Percentiles rank a stretch among this genome's conserved stretches.
phyloP scores from a whole-genome alignment of 2,329 filamentous ascomycete genomes.

The Claviceps humidiphila region DNA sequence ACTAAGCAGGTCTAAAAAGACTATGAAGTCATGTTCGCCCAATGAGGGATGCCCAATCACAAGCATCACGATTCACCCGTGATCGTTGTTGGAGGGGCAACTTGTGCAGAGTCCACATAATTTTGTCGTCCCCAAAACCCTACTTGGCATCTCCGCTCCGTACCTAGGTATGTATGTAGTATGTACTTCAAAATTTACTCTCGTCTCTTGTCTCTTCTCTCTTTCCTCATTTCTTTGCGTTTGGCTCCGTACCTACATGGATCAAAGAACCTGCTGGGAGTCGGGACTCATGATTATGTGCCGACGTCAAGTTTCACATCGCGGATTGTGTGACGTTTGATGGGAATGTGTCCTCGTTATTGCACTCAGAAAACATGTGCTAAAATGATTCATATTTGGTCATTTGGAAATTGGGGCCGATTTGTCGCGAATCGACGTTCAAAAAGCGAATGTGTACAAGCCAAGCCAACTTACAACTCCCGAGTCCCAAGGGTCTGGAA shows the following conservation, averaged over 20 bases:
- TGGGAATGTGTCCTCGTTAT: neutral
- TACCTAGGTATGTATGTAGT: no score
- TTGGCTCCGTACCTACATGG: no score
- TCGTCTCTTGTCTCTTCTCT: neutral
- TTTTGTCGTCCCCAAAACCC: no score
- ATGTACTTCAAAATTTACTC: neutral
- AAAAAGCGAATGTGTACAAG: neutral
- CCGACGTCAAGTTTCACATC: no score
- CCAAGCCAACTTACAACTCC: neutral
- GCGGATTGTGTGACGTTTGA: neutral
- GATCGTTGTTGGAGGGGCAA: neutral
- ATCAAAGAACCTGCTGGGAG: no score
- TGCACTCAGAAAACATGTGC: neutral
- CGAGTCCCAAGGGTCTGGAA: neutral
- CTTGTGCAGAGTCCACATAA: neutral
- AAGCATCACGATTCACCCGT: neutral
- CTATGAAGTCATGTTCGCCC: neutral
- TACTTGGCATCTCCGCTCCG: no score
- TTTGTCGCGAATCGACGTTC: neutral
- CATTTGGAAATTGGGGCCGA: neutral
- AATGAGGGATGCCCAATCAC: neutral
- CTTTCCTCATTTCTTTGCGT: neutral
- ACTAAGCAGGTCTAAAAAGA: no score
- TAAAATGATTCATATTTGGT: neutral
- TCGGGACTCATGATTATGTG: no score